Conservation (phyloP, 306 rosid genomes). For the Acacia crassicarpa region DNA sequence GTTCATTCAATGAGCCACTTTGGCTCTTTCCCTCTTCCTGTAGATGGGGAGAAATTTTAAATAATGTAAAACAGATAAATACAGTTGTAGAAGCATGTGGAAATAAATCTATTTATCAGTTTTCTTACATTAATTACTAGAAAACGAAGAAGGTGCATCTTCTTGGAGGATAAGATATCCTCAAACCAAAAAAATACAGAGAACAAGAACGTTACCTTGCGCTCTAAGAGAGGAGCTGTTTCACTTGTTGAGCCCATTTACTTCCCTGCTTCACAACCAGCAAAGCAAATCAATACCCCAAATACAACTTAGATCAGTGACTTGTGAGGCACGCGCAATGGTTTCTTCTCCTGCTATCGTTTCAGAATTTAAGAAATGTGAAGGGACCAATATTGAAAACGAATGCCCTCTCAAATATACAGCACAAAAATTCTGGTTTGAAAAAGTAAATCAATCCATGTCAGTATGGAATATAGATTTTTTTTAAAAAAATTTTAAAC, state of each 20-base stretch:
- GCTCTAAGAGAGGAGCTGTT: constrained; percentile 42
- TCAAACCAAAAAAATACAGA: neutral
- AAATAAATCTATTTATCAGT: constrained; percentile 7
- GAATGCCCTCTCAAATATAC: too few species aligned
- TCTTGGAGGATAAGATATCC: neutral
- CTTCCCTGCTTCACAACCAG: neutral
- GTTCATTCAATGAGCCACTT: constrained; percentile 29
- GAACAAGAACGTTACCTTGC: constrained; percentile 4
- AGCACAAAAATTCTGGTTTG: too few species aligned
- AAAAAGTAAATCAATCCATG: too few species aligned
- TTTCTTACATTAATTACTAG: neutral
- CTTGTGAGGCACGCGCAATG: neutral
- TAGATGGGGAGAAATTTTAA: neutral
- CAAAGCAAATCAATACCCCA: neutral
- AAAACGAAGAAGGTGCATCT: neutral
- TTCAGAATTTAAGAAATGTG: neutral
- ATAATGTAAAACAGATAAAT: constrained; percentile 23
- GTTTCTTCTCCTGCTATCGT: neutral
- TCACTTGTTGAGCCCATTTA: constrained; percentile 37
- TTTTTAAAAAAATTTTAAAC: too few species aligned
- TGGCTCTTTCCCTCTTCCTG: constrained; percentile 46
- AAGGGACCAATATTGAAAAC: neutral
- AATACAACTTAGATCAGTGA: neutral
- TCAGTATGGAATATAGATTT: too few species aligned
- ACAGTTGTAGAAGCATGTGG: constrained; percentile 13